phyloP scores from a whole-genome alignment of 768 basidiomycete genomes.

The Rhodotorula graminis region DNA sequence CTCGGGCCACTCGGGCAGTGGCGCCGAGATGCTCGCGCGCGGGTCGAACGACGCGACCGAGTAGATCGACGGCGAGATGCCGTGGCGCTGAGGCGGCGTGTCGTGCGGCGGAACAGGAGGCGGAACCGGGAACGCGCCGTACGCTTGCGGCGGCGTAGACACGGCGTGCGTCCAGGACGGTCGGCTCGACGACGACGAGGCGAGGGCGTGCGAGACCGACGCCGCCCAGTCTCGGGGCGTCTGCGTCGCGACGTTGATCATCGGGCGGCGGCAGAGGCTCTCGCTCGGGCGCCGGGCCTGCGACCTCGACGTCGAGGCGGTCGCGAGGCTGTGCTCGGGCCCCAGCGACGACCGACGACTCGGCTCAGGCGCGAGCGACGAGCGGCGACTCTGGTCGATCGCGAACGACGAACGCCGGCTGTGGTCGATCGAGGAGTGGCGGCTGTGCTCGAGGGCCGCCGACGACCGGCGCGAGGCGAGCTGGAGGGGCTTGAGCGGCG shows the following conservation, averaged over 20 bases:
- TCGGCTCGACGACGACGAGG: not conserved
- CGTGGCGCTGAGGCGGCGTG: not conserved
- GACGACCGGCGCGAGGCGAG: not conserved
- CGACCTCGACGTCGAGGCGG: not conserved
- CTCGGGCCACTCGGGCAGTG: not conserved
- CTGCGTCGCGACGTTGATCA: slow-evolving; percentile 15
- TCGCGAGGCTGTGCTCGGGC: not conserved
- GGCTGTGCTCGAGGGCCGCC: not conserved
- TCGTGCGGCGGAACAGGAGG: slow-evolving; percentile 8
- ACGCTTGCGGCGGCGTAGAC: slow-evolving; percentile 13
- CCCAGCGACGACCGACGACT: not conserved
- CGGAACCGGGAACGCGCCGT: slow-evolving; percentile 10
- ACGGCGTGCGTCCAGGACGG: not conserved
- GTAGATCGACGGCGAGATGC: slow-evolving; percentile 33
- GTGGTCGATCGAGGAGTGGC: too few species aligned
- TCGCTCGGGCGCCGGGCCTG: not conserved
- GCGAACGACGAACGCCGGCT: not conserved
- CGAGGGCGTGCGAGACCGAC: not conserved
- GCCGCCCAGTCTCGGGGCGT: slow-evolving; percentile 17
- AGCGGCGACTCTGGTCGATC: not conserved
- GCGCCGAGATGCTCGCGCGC: not conserved
- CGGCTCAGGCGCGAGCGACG: not conserved
- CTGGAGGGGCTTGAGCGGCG: slow-evolving; percentile 9
- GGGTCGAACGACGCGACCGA: slow-evolving; percentile 26
- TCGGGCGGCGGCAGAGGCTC: slow-evolving; percentile 24